A percentile compares a stretch with the other conserved stretches of the same genome.
These are phyloP conservation scores for Keithomyces neogunnii DNA, from an alignment of 2,329 filamentous ascomycete species.

Conservation along the genomic window DNA sequence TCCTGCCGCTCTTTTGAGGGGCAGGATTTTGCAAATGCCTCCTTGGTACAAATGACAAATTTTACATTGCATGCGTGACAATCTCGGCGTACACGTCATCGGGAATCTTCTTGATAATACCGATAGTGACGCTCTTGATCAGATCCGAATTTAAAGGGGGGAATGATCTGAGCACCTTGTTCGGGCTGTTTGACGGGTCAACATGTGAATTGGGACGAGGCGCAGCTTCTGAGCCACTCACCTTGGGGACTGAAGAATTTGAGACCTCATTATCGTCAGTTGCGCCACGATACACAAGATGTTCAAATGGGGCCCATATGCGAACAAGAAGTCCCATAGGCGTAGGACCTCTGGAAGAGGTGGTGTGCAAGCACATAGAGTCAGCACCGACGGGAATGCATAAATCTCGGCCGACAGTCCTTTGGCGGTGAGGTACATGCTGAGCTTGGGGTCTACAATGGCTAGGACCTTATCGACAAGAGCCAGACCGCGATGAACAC, in stretches of 20 bases:
- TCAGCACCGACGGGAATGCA: constrained; percentile 90
- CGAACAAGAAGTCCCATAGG: constrained; percentile 95
- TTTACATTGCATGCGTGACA: constrained; percentile 69
- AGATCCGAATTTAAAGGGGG: constrained; percentile 75
- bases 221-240: constrained; percentile 27
- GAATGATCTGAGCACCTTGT: constrained; percentile 82
- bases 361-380: constrained; percentile 90
- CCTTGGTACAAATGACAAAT: not conserved
- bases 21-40: too few relatives aligned
- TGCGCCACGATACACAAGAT: constrained; percentile 96
- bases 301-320: constrained; percentile 90
- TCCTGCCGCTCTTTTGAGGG: too few relatives aligned
- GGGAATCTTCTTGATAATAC: constrained; percentile 82
- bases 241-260: constrained; percentile 78
- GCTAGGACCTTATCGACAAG: constrained; percentile 88
- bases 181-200: constrained; percentile 57
- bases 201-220: constrained; percentile 1
- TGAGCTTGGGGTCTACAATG: constrained; percentile 84
- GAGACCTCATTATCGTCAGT: constrained; percentile 76
- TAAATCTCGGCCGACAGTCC: constrained; percentile 90
- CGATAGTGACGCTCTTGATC: constrained; percentile 77
- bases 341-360: constrained; percentile 86
- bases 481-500: constrained; percentile 84
- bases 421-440: constrained; percentile 74
- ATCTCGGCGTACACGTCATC: constrained; percentile 87